Conservation (phyloP, 805 yeast species). For the Lachancea meyersii region DNA sequence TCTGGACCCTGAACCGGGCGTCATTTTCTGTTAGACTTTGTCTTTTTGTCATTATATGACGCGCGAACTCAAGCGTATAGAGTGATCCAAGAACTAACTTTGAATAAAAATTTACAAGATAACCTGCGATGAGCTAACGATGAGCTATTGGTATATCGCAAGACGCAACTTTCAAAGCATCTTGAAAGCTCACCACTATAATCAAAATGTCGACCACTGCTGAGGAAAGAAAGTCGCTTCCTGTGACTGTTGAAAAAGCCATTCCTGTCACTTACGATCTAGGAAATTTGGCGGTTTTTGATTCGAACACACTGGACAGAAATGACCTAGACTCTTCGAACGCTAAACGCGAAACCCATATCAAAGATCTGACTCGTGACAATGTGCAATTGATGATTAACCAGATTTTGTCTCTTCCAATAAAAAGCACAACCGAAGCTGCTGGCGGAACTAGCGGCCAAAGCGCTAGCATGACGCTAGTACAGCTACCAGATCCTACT, state of each 20-base stretch:
- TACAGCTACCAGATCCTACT: slow-evolving; percentile 76
- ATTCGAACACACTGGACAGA: slow-evolving; percentile 76
- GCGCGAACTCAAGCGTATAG: background rate
- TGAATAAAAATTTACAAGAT: background rate
- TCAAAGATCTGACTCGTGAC: slow-evolving; percentile 72
- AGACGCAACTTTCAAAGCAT: background rate
- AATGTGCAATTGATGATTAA: slow-evolving; percentile 87
- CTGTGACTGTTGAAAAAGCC: slow-evolving; percentile 84
- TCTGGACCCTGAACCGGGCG: no score
- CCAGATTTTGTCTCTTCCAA: slow-evolving; percentile 84
- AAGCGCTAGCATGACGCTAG: slow-evolving; percentile 68
- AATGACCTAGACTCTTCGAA: slow-evolving; percentile 46
- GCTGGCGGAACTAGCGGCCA: slow-evolving; percentile 52
- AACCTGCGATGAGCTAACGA: slow-evolving; percentile 3
- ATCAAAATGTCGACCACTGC: slow-evolving; percentile 6
- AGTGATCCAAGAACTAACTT: background rate
- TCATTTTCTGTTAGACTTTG: no score
- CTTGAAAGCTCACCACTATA: background rate
- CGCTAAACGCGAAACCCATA: slow-evolving; percentile 55
- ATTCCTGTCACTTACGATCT: slow-evolving; percentile 86
- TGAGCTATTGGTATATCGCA: background rate
- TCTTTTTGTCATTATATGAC: background rate
- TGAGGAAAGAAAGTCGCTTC: slow-evolving; percentile 31
- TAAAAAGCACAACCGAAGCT: slow-evolving; percentile 77
- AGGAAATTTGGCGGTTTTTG: slow-evolving; percentile 87